Conservation (phyloP, 345 rosid species). For the Melaleuca quinquenervia region DNA sequence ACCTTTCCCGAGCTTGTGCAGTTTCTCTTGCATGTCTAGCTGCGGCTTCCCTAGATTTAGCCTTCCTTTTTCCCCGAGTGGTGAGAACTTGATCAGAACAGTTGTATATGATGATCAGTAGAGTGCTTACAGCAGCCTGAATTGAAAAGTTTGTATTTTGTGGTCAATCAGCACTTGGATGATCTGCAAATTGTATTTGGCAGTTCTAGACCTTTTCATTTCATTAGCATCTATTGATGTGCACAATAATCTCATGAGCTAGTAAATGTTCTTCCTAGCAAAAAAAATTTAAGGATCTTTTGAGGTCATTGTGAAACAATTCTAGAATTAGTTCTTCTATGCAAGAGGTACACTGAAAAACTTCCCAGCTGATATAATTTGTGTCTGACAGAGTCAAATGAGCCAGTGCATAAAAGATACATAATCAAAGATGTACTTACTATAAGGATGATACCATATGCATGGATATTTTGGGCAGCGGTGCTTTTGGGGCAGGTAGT, state of each 20-base stretch:
- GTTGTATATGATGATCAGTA: conserved; percentile 49
- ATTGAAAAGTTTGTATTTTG: neutral
- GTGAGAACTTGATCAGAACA: conserved; percentile 63
- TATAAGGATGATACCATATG: conserved; percentile 71
- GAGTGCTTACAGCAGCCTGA: conserved; percentile 41
- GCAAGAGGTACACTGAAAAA: neutral
- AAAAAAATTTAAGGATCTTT: neutral
- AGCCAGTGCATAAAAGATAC: neutral
- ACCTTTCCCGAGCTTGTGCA: conserved; percentile 80
- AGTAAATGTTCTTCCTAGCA: neutral
- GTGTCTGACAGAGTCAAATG: neutral
- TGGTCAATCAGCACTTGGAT: conserved; percentile 1
- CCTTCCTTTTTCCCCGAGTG: conserved; percentile 47
- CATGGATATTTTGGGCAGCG: conserved; percentile 61
- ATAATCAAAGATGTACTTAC: conserved; percentile 31
- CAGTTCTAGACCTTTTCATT: neutral
- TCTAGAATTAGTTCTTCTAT: neutral
- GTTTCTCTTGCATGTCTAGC: conserved; percentile 79
- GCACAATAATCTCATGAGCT: neutral
- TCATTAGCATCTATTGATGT: neutral
- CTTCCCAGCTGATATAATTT: neutral
- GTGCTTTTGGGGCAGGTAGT: conserved; percentile 59
- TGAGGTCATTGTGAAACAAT: neutral
- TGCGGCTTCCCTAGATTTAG: conserved; percentile 63
- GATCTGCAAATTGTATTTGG: neutral